A percentile compares a stretch with the other conserved stretches of the same genome.
phyloP scores from a whole-genome alignment of 176 grass and related monocot species.

The Thalia dealbata region DNA sequence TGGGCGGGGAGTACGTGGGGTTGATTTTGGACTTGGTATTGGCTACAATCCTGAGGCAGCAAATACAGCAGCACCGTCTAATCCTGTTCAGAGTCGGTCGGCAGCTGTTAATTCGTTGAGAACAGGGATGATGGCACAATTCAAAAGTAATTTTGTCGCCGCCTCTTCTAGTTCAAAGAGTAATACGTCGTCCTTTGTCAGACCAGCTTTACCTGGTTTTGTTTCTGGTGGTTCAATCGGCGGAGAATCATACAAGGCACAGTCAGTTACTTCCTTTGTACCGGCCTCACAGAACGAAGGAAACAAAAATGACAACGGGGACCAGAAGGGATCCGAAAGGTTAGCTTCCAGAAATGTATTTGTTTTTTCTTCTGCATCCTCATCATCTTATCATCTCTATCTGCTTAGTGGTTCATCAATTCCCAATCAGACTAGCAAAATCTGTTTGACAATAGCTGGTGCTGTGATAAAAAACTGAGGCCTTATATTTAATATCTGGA shows the following conservation, averaged over 20 bases:
- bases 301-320: slow-evolving; percentile 39
- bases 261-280: slow-evolving; percentile 24
- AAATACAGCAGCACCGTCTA: slow-evolving; percentile 26
- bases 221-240: slow-evolving; percentile 83
- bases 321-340: slow-evolving; percentile 47
- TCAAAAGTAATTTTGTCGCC: slow-evolving; percentile 81
- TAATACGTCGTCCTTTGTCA: slow-evolving; percentile 24
- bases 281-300: slow-evolving; percentile 33
- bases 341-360: slow-evolving; percentile 11
- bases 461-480: background rate
- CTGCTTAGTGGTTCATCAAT: background rate
- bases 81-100: slow-evolving; percentile 47
- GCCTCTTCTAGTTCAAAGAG: slow-evolving; percentile 38
- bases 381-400: too few species aligned
- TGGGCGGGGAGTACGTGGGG: slow-evolving; percentile 79
- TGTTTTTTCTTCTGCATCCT: background rate
- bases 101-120: slow-evolving; percentile 49
- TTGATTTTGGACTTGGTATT: slow-evolving; percentile 93
- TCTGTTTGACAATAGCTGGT: background rate
- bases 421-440: background rate
- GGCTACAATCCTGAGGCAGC: slow-evolving; percentile 62
- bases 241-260: slow-evolving; percentile 29
- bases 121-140: slow-evolving; percentile 78
- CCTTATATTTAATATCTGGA: background rate
- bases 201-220: slow-evolving; percentile 68